Conservation (phyloP, 768 basidiomycete species). For the Leccinum sublutescens region DNA sequence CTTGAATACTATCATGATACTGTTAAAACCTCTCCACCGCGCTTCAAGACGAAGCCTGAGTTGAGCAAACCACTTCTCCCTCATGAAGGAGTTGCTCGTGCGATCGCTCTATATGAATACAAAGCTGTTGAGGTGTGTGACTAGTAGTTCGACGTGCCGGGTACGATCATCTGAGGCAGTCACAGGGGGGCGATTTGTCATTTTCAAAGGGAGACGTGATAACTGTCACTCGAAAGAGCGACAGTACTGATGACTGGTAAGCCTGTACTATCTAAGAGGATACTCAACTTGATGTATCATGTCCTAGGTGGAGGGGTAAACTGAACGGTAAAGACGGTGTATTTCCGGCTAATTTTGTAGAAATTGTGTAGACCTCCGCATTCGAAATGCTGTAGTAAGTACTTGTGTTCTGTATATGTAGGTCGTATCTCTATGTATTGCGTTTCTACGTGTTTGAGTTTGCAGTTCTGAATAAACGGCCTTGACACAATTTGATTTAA, state of each 20-base stretch:
- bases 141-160: background rate
- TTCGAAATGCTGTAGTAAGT: background rate
- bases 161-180: constrained; percentile 4
- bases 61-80: constrained; percentile 46
- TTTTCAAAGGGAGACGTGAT: constrained; percentile 79
- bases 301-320: constrained; percentile 75
- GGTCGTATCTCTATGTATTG: constrained; percentile 3
- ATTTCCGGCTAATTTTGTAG: constrained; percentile 86
- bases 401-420: background rate
- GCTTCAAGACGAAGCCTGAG: constrained; percentile 50
- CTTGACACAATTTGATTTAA: background rate
- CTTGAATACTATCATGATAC: constrained; percentile 9
- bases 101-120: constrained; percentile 74
- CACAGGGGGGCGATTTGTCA: constrained; percentile 72
- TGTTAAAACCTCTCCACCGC: constrained; percentile 24
- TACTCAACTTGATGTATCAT: background rate
- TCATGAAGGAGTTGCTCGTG: constrained; percentile 64
- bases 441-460: background rate
- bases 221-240: constrained; percentile 62
- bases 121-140: constrained; percentile 62
- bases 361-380: constrained; percentile 41
- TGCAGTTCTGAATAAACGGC: too few relatives aligned
- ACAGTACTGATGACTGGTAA: constrained; percentile 74
- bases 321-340: constrained; percentile 57
- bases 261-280: constrained; percentile 15